phyloP scores from a whole-genome alignment of 192 early-diverging fungal genomes.

The Gryganskiella cystojenkinii region DNA sequence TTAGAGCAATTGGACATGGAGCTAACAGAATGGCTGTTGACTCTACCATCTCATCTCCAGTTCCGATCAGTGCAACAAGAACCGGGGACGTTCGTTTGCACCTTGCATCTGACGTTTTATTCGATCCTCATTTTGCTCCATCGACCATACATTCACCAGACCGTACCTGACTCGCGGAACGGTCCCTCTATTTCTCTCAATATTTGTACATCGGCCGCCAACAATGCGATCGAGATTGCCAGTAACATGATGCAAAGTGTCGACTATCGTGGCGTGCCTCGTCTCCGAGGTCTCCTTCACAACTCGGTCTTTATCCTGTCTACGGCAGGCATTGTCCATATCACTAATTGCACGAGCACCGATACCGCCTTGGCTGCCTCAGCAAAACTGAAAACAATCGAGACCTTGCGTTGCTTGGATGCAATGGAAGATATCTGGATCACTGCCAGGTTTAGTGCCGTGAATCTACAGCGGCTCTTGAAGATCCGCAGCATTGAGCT shows the following conservation, averaged over 20 bases:
- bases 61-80: slow-evolving; percentile 57
- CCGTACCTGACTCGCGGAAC: slow-evolving; percentile 16
- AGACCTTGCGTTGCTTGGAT: slow-evolving; percentile 38
- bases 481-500: slow-evolving; percentile 40
- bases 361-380: slow-evolving; percentile 42
- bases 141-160: slow-evolving; percentile 60
- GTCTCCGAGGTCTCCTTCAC: slow-evolving; percentile 33
- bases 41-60: slow-evolving; percentile 60
- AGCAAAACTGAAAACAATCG: slow-evolving; percentile 45
- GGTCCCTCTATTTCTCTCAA: slow-evolving; percentile 52
- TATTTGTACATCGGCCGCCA: slow-evolving; percentile 57
- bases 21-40: slow-evolving; percentile 58
- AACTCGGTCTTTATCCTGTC: slow-evolving; percentile 46
- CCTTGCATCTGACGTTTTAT: slow-evolving; percentile 63
- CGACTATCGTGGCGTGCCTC: slow-evolving; percentile 31
- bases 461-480: slow-evolving; percentile 32
- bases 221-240: slow-evolving; percentile 55
- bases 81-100: slow-evolving; percentile 41
- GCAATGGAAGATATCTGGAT: slow-evolving; percentile 46
- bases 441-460: slow-evolving; percentile 7
- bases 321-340: slow-evolving; percentile 53
- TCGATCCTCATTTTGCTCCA: slow-evolving; percentile 64
- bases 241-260: slow-evolving; percentile 43
- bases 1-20: slow-evolving; percentile 60
- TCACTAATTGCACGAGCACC: slow-evolving; percentile 49